Evolutionary conservation across 257 asterid genomes (phyloP).

Genomic region (Solanum tacnaense): DNA sequence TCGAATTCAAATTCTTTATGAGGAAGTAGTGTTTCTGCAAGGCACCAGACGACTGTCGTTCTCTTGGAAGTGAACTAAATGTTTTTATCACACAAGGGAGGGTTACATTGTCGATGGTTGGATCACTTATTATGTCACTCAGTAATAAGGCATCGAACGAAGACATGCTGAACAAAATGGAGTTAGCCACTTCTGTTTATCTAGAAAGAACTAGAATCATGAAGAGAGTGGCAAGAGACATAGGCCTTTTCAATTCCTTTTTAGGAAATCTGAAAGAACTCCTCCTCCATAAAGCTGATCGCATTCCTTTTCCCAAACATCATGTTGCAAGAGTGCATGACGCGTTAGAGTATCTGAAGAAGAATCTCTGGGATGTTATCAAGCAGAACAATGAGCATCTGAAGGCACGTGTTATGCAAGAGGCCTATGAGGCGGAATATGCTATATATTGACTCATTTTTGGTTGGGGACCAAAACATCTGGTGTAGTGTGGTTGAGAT

Average conservation of each 20-base stretch:
- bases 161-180: background rate
- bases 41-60: background rate
- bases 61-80: background rate
- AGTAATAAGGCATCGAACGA: background rate
- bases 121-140: background rate
- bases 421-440: background rate
- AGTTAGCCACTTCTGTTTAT: background rate
- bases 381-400: background rate
- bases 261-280: background rate
- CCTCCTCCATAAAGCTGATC: background rate
- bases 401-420: background rate
- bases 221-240: background rate
- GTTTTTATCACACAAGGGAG: background rate
- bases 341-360: background rate
- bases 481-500: background rate
- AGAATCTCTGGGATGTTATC: background rate
- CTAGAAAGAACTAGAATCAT: background rate
- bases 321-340: background rate
- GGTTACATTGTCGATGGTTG: background rate
- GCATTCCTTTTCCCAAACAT: background rate
- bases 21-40: background rate
- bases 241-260: background rate
- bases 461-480: background rate
- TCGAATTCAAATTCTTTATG: background rate
- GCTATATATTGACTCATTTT: background rate